phyloP scores from a whole-genome alignment of 169 alveolate species.

The Fabrea salina region DNA sequence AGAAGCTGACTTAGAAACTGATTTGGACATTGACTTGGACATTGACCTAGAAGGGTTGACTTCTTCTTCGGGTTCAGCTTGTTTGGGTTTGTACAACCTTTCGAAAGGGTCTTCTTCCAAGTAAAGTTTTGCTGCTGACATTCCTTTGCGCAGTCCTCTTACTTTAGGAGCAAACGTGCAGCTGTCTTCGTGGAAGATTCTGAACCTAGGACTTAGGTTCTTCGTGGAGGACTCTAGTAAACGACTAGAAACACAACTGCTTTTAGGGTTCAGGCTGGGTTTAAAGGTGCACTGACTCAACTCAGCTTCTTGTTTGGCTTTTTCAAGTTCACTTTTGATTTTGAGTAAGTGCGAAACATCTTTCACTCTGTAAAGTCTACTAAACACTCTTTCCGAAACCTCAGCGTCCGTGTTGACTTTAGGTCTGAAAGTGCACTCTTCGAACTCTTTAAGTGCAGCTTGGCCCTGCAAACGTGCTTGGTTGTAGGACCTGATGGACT shows the following conservation, averaged over 20 bases:
- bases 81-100: conserved; percentile 20
- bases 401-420: not conserved
- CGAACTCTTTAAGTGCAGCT: not conserved
- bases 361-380: not conserved
- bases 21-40: not conserved
- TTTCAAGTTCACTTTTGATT: conserved; percentile 26
- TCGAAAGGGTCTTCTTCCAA: conserved; percentile 28
- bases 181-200: not conserved
- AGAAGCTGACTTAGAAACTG: not conserved
- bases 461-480: not conserved
- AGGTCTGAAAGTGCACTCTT: conserved; percentile 29
- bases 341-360: not conserved
- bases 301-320: conserved; percentile 36
- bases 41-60: not conserved
- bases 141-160: conserved; percentile 1
- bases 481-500: not conserved
- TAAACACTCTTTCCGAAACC: not conserved
- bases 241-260: not conserved
- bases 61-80: not conserved
- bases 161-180: conserved; percentile 26
- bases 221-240: not conserved
- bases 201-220: not conserved
- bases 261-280: conserved; percentile 29
- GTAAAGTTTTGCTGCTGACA: conserved; percentile 3
- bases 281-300: conserved; percentile 44